Evolutionary conservation across 768 basidiomycete genomes (phyloP), one percentile per base, ranked within the genome.

Genomic region (Lactarius deliciosus): DNA sequence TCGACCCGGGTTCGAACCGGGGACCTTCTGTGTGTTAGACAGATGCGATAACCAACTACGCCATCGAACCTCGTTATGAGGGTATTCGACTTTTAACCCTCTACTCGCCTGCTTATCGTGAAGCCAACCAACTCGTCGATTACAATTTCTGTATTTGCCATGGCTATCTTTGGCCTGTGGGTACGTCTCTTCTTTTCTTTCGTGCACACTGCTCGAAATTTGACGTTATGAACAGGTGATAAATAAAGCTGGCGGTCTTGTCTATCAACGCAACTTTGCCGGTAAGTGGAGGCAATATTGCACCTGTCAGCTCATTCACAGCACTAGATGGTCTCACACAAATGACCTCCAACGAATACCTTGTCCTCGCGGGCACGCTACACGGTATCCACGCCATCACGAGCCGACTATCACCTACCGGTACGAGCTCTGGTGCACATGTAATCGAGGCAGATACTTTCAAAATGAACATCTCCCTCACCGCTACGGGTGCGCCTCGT

Each of bases 331-430:
- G 94, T n/a, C 87, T 98, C 57, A 88, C 94, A 10, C 85, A 88
- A 64, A 81, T 96, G 61, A 91, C 92, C 8, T 93, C 96, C 25
- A 97, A 97, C 77, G 95, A 97, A 80, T 90, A 94, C 70, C 86
- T 99, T 62, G 92, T 98, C 20, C 85, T 98, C 47, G 97, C 97
- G 2, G 96, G 96, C 54, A 98, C 97, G 16, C 78, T 98, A 43
- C 97, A 98, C 69, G 96, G 96, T 60, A 96, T 99, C 34, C 97
- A 98, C 72, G 97, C 97, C n/a, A 98, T 98, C 72, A 98, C 96
- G 0, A 89, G 90, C 69, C 86, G 92, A 54, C 81, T 99, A 55
- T 94, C 92, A 5, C 96, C 97, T 3, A 85, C 83, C 20, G 90
- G 90, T 5, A 73, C 83, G 25, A 90, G 91, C 74, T 95, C 94